Evolutionary conservation across 768 basidiomycete species (phyloP).

Genomic region (Leccinum truebloodii): DNA sequence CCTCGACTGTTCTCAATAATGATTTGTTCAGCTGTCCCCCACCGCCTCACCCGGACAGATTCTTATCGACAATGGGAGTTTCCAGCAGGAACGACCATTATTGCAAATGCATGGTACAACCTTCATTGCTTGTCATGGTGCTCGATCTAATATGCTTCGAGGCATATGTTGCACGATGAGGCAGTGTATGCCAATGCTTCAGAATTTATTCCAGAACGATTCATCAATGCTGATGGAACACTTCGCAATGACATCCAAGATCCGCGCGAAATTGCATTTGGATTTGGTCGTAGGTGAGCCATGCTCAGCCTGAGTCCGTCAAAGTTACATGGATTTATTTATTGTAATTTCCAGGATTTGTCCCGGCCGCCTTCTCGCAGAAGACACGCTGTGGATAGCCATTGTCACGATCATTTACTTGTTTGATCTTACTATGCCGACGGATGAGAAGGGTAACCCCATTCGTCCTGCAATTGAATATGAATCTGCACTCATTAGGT

Average conservation of each 20-base stretch:
- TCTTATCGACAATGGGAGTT: conserved; percentile 2
- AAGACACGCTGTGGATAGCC: conserved; percentile 7
- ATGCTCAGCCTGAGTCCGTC: not conserved
- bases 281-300: conserved; percentile 8
- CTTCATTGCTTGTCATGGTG: not conserved
- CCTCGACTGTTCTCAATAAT: not conserved
- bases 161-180: conserved; percentile 10
- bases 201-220: conserved; percentile 3
- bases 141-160: not conserved
- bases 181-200: conserved; percentile 2
- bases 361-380: conserved; percentile 7
- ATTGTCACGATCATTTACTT: conserved; percentile 1
- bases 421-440: conserved; percentile 7
- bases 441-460: not conserved
- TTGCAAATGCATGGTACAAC: conserved; percentile 2
- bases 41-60: conserved; percentile 6
- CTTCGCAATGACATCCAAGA: conserved; percentile 3
- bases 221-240: not conserved
- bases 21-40: not conserved
- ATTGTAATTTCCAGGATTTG: not conserved
- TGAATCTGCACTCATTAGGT: conserved; percentile 5
- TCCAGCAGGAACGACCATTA: conserved; percentile 6
- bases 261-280: conserved; percentile 9
- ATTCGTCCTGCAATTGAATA: conserved; percentile 1
- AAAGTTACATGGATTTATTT: not conserved